Conservation (phyloP, 805 yeast genomes). For the Saccharomycopsis sp. region DNA sequence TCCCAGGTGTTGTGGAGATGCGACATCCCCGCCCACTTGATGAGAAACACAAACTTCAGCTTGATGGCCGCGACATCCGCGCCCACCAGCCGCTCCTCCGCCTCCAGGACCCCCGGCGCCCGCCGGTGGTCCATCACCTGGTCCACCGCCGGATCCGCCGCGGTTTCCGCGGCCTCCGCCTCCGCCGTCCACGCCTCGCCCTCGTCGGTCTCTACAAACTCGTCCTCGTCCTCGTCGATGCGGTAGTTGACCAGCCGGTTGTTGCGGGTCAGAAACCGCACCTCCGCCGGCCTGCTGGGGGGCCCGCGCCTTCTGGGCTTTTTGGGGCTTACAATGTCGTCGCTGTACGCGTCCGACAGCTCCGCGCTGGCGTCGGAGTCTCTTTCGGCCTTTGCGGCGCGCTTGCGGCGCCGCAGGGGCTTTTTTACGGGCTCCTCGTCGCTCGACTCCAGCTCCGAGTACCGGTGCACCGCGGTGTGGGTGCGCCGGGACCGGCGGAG, state of each 20-base stretch:
- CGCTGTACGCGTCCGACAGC: slow-evolving; percentile 27
- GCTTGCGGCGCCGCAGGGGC: slow-evolving; percentile 4
- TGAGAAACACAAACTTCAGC: slow-evolving; percentile 48
- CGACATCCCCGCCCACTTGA: slow-evolving; percentile 84
- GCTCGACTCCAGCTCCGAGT: slow-evolving; percentile 24
- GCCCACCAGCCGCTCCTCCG: slow-evolving; percentile 27
- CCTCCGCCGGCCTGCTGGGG: slow-evolving; percentile 38
- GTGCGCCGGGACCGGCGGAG: slow-evolving; percentile 70
- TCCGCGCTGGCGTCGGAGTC: slow-evolving; percentile 23
- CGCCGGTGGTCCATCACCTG: slow-evolving; percentile 51
- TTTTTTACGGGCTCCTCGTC: slow-evolving; percentile 16
- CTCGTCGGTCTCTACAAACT: slow-evolving; percentile 28
- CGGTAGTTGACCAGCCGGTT: slow-evolving; percentile 64
- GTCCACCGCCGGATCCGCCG: slow-evolving; percentile 32
- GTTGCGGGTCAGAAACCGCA: slow-evolving; percentile 76
- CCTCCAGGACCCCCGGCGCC: slow-evolving; percentile 27
- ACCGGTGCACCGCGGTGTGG: slow-evolving; percentile 28
- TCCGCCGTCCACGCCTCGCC: slow-evolving; percentile 24
- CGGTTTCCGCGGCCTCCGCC: slow-evolving; percentile 14
- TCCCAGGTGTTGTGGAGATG: slow-evolving; percentile 98
- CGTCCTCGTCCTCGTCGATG: slow-evolving; percentile 51
- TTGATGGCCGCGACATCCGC: slow-evolving; percentile 46
- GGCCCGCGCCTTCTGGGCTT: slow-evolving; percentile 35
- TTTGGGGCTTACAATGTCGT: slow-evolving; percentile 28
- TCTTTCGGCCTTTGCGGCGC: slow-evolving; percentile 15